Percentiles rank a stretch among this genome's conserved stretches.
Conservation (phyloP, 2,329 filamentous ascomycete species). For the Hypoxylon sp. region DNA sequence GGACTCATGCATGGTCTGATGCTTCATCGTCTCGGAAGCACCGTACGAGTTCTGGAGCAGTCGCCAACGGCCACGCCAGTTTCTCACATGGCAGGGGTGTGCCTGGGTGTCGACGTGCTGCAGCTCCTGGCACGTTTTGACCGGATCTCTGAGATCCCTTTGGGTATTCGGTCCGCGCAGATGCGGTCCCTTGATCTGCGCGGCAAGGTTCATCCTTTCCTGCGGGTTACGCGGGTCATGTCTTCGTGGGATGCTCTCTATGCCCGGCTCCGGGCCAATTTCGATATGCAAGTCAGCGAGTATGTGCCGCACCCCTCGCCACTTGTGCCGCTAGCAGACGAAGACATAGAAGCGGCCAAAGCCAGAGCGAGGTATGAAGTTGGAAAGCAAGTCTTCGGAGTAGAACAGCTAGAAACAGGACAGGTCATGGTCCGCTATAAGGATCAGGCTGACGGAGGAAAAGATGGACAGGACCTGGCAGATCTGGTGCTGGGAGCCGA, state of each 20-base stretch:
- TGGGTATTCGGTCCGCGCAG: not conserved
- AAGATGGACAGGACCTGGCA: not conserved
- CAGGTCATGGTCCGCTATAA: not conserved
- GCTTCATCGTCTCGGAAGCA: constrained; percentile 4
- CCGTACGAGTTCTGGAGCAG: constrained; percentile 2
- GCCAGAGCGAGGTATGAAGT: not conserved
- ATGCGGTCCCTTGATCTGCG: not conserved
- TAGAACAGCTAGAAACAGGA: not conserved
- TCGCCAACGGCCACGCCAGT: not conserved
- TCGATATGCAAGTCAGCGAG: not conserved
- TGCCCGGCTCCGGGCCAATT: not conserved
- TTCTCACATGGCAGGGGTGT: not conserved
- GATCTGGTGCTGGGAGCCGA: not conserved
- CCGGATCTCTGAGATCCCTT: not conserved
- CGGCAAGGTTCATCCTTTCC: not conserved
- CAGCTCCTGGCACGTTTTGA: not conserved
- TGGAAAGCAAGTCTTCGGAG: not conserved
- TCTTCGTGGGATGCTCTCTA: constrained; percentile 1
- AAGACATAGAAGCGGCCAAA: not conserved
- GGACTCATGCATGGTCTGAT: constrained; percentile 8
- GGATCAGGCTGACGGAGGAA: not conserved
- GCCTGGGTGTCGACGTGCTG: not conserved
- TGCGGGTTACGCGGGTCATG: not conserved
- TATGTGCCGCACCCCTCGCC: not conserved
- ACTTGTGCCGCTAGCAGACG: not conserved